Evolutionary conservation across 345 rosid species (phyloP), one percentile per base, ranked within the genome.

Genomic region (Moricandia moricandioides): DNA sequence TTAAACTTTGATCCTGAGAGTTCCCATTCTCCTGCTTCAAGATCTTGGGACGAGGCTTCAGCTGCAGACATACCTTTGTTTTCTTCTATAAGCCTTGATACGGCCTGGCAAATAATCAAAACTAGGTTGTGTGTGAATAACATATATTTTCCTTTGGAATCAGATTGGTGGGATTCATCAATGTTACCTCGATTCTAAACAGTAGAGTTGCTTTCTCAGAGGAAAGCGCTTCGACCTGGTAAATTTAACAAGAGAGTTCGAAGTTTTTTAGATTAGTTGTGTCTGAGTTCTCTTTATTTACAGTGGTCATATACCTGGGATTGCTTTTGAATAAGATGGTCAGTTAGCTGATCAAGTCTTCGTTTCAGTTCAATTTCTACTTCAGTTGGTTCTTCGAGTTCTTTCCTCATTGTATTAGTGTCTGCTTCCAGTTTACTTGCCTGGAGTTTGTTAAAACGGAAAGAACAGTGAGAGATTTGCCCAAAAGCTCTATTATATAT

Each of bases 291-390:
- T 62, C 69, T 49, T 4, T 7, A 45, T 51, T 21, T 13, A 0
- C 40, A 49, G 52, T 67, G 51, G 12, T 35, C 13, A 72, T 77
- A 80, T 64, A 93, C 98, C 98, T 91, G 98, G 56, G 95, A 85
- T 83, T 94, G 98, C 80, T 94, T 91, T 86, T 94, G 96, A 85
- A 94, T 91, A 76, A 94, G 84, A 88, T 90, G 98, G 85, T 94
- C 98, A 58, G 97, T 91, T 70, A 91, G 83, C 85, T 88, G 98
- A 31, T 85, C 84, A 79, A 94, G 98, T 82, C 96, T 88, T 74
- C 89, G 82, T 80, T 86, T 88, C 71, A 91, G 86, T 82, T 94
- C 97, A 70, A 80, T 70, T 80, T 91, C 98, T 65, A 94, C 92
- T 83, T 91, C 97, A 39, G 98, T 86, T 29, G 93, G 95, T 66